Base-by-base conservation (phyloP, 2,329 filamentous ascomycete genomes). In the Penicillium italicum region DNA sequence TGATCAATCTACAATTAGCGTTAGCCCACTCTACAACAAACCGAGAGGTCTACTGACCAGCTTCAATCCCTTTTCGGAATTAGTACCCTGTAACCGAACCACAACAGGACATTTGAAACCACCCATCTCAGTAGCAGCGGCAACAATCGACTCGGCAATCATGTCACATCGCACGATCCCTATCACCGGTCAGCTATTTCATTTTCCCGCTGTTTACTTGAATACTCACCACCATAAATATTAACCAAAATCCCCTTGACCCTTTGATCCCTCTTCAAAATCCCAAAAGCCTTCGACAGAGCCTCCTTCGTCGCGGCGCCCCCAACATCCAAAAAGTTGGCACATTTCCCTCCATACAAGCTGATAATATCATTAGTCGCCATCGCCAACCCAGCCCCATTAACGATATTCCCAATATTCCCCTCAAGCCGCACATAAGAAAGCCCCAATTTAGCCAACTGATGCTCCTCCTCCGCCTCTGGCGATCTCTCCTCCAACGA, bases 181-280 rank as follows among this genome's bases (percentile, higher is more conserved):
- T 80, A n/a, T 6, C 8, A 16, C 6, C 11, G 2, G 42, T 59
- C 37, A 57, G 50, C 20, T 5, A 20, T 16, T 14, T 9, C 7
- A 26, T 12, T n/a, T 3, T 5, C 18, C 14, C 11, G n/a, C 20
- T 28, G 8, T 6, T 5, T 11, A 4, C 0, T 10, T 14, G 5
- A 6, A 30, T 31, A 61, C 65, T 50, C 33, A 69, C 68, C 68
- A 8, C 69, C 63, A 41, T 64, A 85, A 9, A 85, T 83, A 54
- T 85, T 86, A 9, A 86, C 80, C 44, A 85, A 71, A 26, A 86
- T 75, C 0, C 62, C 68, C 30, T 62, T 63, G 4, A 70, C 56
- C 4, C 62, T 56, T 20, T 55, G 3, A 58, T 72, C 67, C 5
- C 49, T 51, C 7, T 55, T 48, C 8, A 72, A 51, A 31, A 72